Percentiles rank a stretch among this genome's conserved stretches.
Evolutionary conservation across 306 rosid genomes (phyloP).

Genomic region (Lathyrus oleraceus): DNA sequence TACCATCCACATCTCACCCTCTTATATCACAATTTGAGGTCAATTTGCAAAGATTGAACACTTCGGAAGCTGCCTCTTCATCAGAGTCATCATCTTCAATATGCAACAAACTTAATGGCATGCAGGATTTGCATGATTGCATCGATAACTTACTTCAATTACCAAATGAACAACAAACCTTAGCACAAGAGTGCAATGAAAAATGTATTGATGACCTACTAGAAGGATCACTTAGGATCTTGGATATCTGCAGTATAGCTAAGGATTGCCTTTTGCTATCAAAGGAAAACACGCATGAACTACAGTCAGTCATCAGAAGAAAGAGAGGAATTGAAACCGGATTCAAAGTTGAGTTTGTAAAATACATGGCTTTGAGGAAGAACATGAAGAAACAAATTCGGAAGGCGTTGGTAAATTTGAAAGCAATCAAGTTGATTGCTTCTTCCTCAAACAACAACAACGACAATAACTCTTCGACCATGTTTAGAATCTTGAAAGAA

Average conservation of each 20-base stretch:
- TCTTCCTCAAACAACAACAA: slow-evolving; percentile 25
- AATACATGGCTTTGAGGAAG: slow-evolving; percentile 36
- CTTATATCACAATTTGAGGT: slow-evolving; percentile 37
- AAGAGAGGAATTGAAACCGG: slow-evolving; percentile 23
- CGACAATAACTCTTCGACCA: neutral
- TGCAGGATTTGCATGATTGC: slow-evolving; percentile 42
- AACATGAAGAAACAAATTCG: slow-evolving; percentile 29
- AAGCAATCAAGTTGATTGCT: slow-evolving; percentile 5
- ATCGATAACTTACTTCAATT: slow-evolving; percentile 38
- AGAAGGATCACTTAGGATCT: slow-evolving; percentile 38
- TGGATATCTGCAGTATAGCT: slow-evolving; percentile 27
- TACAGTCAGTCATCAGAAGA: slow-evolving; percentile 36
- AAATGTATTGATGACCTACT: slow-evolving; percentile 31
- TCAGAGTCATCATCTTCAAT: slow-evolving; percentile 35
- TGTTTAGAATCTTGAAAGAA: slow-evolving; percentile 31
- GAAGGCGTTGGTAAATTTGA: slow-evolving; percentile 36
- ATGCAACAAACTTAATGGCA: slow-evolving; percentile 29
- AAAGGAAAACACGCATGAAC: slow-evolving; percentile 32
- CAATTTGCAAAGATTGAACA: slow-evolving; percentile 35
- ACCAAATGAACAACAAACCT: slow-evolving; percentile 31
- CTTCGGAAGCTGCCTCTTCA: slow-evolving; percentile 39
- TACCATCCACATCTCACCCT: slow-evolving; percentile 39
- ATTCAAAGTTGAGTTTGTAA: slow-evolving; percentile 13
- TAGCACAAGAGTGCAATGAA: slow-evolving; percentile 29
- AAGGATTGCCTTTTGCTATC: slow-evolving; percentile 33